Evolutionary conservation across 441 rosid species (phyloP).

Genomic region (Pelargonium cotyledonis): DNA sequence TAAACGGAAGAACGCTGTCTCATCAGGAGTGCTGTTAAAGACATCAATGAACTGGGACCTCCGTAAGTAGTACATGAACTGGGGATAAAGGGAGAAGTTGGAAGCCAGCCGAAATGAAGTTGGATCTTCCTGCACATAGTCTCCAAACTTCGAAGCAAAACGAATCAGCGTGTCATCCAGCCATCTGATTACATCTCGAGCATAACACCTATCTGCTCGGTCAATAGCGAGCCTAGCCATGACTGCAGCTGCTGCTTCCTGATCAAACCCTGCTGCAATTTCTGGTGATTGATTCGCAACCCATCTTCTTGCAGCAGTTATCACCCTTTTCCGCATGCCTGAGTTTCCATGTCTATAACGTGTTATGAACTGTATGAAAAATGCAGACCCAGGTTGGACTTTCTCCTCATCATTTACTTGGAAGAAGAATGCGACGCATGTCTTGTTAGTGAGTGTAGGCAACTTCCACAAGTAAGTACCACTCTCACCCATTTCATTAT

Average conservation of each 20-base stretch:
- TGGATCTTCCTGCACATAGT: slow-evolving; percentile 76
- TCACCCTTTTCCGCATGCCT: slow-evolving; percentile 64
- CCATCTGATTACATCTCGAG: slow-evolving; percentile 90
- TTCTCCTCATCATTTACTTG: slow-evolving; percentile 53
- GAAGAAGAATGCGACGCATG: slow-evolving; percentile 81
- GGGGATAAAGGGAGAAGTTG: slow-evolving; percentile 86
- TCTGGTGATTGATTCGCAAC: slow-evolving; percentile 66
- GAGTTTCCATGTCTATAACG: slow-evolving; percentile 60
- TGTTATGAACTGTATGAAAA: slow-evolving; percentile 77
- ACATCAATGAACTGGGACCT: slow-evolving; percentile 93
- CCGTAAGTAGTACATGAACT: slow-evolving; percentile 85
- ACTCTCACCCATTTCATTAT: slow-evolving; percentile 62
- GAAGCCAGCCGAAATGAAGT: slow-evolving; percentile 77
- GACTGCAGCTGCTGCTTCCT: slow-evolving; percentile 88
- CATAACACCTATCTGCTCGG: slow-evolving; percentile 55
- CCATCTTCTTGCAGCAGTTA: slow-evolving; percentile 94
- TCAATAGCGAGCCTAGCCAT: slow-evolving; percentile 88
- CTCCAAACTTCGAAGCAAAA: slow-evolving; percentile 80
- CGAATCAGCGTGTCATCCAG: slow-evolving; percentile 67
- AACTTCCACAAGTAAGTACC: slow-evolving; percentile 79
- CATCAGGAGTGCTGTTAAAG: slow-evolving; percentile 80
- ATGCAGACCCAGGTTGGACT: slow-evolving; percentile 74
- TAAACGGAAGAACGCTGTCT: slow-evolving; percentile 73
- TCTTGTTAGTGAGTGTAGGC: slow-evolving; percentile 58
- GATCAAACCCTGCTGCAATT: slow-evolving; percentile 75